Percentiles rank a stretch among this genome's conserved stretches.
Conservation (phyloP, 2,329 filamentous ascomycete genomes). For the Penicillium sp. region DNA sequence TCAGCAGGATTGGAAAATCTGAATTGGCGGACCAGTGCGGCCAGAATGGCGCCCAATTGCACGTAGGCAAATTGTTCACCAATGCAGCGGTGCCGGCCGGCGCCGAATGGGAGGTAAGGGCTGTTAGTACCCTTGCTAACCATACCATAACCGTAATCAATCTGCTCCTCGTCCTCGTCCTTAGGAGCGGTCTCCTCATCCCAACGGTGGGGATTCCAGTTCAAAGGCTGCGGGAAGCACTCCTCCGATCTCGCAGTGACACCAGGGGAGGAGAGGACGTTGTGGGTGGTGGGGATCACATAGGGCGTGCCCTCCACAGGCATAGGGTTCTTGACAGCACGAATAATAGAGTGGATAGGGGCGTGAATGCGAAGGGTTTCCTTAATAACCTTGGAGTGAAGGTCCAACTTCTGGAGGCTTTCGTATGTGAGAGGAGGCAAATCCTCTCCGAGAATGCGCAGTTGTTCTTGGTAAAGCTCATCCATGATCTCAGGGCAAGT, state of each 20-base stretch:
- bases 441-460: conserved; percentile 69
- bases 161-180: conserved; percentile 67
- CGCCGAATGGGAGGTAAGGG: conserved; percentile 92
- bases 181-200: conserved; percentile 56
- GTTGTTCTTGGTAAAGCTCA: conserved; percentile 81
- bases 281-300: conserved; percentile 76
- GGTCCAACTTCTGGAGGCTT: conserved; percentile 71
- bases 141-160: conserved; percentile 91
- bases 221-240: conserved; percentile 78
- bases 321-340: conserved; percentile 87
- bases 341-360: conserved; percentile 93
- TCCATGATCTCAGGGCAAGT: conserved; percentile 76
- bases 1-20: conserved; percentile 66
- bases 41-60: conserved; percentile 83
- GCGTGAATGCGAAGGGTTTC: conserved; percentile 89
- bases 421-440: conserved; percentile 76
- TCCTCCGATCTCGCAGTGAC: conserved; percentile 70
- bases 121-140: conserved; percentile 88
- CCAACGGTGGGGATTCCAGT: conserved; percentile 94
- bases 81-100: conserved; percentile 89
- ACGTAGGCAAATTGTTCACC: conserved; percentile 96
- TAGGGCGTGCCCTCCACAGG: conserved; percentile 78
- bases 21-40: conserved; percentile 73
- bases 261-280: conserved; percentile 80
- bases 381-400: conserved; percentile 83